Base-by-base conservation (phyloP, 176 grass and related monocot genomes). In the Eragrostis curvula region DNA sequence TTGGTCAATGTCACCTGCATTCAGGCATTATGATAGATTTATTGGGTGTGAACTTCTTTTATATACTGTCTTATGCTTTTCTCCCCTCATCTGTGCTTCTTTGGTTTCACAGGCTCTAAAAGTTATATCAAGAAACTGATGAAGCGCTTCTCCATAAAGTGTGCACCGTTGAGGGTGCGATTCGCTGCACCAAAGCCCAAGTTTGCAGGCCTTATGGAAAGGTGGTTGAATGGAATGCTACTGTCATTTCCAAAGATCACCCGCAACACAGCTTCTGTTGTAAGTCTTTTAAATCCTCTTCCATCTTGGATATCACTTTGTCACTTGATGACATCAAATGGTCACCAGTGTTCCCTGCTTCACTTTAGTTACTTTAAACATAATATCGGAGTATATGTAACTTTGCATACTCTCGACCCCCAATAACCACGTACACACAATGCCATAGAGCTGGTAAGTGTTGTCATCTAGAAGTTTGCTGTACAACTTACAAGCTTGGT, bases 101-200 rank as follows among this genome's bases (percentile, higher is more conserved):
- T 81, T 13, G 18, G 12, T 79, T 69, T 71, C 62, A 13, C 62
- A 95, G 96, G 90, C 92, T 79, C 78, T 98, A 61, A 92, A 81
- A 79, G 73, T 95, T 83, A 98, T 83, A 98, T 98, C 70, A 90
- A 94, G 76, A 94, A 95, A 71, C 88, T 98, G 3, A 84, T 89
- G 23, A 91, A 98, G 75, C 71, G 84, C 23, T 98, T 89, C 21
- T 79, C 88, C 70, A 93, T 98, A 86, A 95, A 91, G 79, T 87
- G 92, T 72, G 89, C 92, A 60, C 96, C 92, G 62, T 76, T 98
- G 82, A 89, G 87, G 45, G 89, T 91, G 30, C 68, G 92, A 28
- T 88, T 98, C 75, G 83, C 88, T 86, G 86, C 88, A 55, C 88
- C 96, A 13, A 87, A 93, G 85, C 73, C 82, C 29, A 86, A 82